Evolutionary conservation across 2,329 filamentous ascomycete genomes (phyloP), one percentile per base, ranked within the genome.

Genomic region (Curvularia verruculosa): DNA sequence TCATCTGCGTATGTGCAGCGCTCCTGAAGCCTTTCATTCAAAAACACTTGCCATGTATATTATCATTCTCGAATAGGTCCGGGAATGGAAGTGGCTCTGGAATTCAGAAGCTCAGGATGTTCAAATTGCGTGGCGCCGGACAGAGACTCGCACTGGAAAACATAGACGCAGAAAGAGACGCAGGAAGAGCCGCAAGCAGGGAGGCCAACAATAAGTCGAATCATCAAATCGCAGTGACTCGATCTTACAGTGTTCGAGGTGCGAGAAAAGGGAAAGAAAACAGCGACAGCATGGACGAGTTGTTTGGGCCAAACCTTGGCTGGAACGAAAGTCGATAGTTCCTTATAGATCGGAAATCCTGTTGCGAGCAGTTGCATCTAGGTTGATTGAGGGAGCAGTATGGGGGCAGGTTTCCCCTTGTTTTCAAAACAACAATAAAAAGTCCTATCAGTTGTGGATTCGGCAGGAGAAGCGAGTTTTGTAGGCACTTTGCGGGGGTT

Each of bases 11-110:
- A 37, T 66, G 58, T 23, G 45, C 59, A 12, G 58, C 59, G 12
- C 56, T 64, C 12, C 31, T 66, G 28, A 66, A 64, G 21, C 63
- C 63, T 4, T 64, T 66, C 36, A 49, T 63, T 24, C 56, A 64
- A 40, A 39, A 40, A 31, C 49, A 63, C 21, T 46, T 63, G 56
- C 59, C 59, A 10, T 61, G 59, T 50, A 41, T 61, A 43, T 31
- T 60, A 3, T 53, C 58, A 12, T 31, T 62, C 12, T 62, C 60
- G 41, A 58, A 51, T 19, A 36, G 45, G 10, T 58, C 29, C 29
- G 47, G 54, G 29, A 60, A 48, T 31, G 43, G 43, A 31, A 50
- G 47, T 34, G 21, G 39, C 26, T 60, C 57, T 10, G 52, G 51
- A 4, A 52, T 44, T 45, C 51, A 51, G n/a, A 58, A 54, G n/a